phyloP scores from a whole-genome alignment of 306 rosid species.

The Acacia melanoxylon region DNA sequence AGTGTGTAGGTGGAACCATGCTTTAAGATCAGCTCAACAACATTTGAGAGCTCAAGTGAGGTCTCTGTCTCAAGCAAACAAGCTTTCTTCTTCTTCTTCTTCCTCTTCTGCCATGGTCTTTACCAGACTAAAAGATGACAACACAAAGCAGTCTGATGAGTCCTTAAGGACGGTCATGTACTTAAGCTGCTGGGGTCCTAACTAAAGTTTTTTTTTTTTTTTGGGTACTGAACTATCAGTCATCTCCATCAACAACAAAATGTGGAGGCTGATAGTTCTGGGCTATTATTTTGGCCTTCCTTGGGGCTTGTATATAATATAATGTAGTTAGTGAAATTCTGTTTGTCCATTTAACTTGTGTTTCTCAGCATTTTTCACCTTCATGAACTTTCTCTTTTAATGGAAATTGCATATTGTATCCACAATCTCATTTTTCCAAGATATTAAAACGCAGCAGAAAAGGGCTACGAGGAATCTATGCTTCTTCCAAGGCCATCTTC shows the following conservation, averaged over 20 bases:
- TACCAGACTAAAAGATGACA: background rate
- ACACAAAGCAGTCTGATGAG: background rate
- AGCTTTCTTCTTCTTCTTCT: conserved; percentile 5
- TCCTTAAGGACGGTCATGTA: background rate
- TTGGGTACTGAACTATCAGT: background rate
- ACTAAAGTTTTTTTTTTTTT: background rate
- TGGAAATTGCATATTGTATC: background rate
- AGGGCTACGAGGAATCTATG: background rate
- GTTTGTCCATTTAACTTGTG: background rate
- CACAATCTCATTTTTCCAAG: background rate
- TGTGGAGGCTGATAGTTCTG: background rate
- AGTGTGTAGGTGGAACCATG: background rate
- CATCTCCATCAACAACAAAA: too few relatives aligned
- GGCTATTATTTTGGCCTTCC: background rate
- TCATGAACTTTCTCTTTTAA: background rate
- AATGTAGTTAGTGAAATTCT: background rate
- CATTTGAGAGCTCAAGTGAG: background rate
- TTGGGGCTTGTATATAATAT: background rate
- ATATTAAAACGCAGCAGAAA: background rate
- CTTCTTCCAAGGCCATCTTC: background rate
- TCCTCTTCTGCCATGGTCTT: background rate
- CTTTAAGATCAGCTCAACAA: background rate
- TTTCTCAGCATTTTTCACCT: background rate
- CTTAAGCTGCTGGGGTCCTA: conserved; percentile 1
- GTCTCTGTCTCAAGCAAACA: background rate